Evolutionary conservation across 257 asterid genomes (phyloP).

Genomic region (Solanum arcanum): DNA sequence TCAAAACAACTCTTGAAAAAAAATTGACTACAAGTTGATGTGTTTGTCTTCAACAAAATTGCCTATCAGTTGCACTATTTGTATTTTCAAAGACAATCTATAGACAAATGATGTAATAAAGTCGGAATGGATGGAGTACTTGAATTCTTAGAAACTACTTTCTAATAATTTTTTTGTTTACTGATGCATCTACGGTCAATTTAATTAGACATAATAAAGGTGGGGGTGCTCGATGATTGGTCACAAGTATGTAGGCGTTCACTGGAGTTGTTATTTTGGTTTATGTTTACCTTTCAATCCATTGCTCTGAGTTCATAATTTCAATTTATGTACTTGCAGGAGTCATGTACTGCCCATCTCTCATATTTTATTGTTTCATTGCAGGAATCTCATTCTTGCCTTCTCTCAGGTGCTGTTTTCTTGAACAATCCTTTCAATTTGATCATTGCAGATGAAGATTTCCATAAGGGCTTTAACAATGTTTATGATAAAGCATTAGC

Average conservation of each 20-base stretch:
- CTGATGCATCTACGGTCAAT: not conserved
- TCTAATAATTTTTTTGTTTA: not conserved
- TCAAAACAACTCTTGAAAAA: not conserved
- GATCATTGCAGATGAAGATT: constrained; percentile 89
- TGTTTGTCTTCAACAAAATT: not conserved
- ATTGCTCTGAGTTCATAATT: not conserved
- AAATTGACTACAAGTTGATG: not conserved
- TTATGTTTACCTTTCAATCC: not conserved
- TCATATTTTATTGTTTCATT: constrained; percentile 2
- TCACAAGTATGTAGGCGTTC: not conserved
- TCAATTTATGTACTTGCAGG: not conserved
- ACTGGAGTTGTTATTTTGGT: not conserved
- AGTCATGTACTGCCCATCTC: not conserved
- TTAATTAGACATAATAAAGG: not conserved
- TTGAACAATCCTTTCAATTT: constrained; percentile 94
- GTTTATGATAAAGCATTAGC: constrained; percentile 89
- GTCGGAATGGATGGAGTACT: not conserved
- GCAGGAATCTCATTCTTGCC: constrained; percentile 82
- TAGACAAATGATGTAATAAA: not conserved
- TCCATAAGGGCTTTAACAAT: constrained; percentile 86
- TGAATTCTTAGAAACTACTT: not conserved
- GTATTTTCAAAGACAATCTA: not conserved
- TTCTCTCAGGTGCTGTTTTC: constrained; percentile 88
- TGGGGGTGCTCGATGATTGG: not conserved
- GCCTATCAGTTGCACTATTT: not conserved